phyloP scores from a whole-genome alignment of 148 eudicot genomes.

The Silene latifolia region DNA sequence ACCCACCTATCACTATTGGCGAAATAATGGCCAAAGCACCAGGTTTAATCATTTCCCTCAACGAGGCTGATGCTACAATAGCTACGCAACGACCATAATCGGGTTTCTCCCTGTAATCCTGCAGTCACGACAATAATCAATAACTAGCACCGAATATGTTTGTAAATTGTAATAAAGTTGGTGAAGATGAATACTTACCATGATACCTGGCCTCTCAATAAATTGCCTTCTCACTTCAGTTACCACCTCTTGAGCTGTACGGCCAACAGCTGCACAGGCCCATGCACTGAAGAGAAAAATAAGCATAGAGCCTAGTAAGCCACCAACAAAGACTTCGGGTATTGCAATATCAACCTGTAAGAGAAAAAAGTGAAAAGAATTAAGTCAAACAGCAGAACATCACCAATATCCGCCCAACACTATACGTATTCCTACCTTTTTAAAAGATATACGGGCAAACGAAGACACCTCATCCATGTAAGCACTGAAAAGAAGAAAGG shows the following conservation, averaged over 20 bases:
- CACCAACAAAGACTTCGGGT: slow-evolving; percentile 97
- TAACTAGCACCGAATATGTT: not conserved
- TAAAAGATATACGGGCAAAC: slow-evolving; percentile 69
- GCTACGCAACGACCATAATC: slow-evolving; percentile 98
- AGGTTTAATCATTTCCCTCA: slow-evolving; percentile 94
- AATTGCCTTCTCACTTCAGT: slow-evolving; percentile 98
- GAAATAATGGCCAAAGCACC: slow-evolving; percentile 91
- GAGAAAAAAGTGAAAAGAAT: not conserved
- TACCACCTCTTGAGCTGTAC: slow-evolving; percentile 98
- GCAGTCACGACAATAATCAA: slow-evolving; percentile 21
- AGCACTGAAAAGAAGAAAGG: slow-evolving; percentile 97
- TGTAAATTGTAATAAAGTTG: slow-evolving; percentile 1
- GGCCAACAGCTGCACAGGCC: slow-evolving; percentile 99
- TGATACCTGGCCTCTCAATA: slow-evolving; percentile 96
- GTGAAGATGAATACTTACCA: slow-evolving; percentile 47
- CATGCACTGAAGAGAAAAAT: slow-evolving; percentile 94
- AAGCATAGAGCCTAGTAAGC: slow-evolving; percentile 96
- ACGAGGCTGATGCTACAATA: slow-evolving; percentile 92
- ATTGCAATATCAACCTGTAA: slow-evolving; percentile 95
- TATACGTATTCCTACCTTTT: slow-evolving; percentile 47
- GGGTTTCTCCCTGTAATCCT: slow-evolving; percentile 97
- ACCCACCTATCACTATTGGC: slow-evolving; percentile 76
- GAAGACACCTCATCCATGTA: slow-evolving; percentile 98
- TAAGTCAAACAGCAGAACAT: not conserved
- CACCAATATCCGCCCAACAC: slow-evolving; percentile 9